Percentiles rank a stretch among this genome's conserved stretches.
phyloP scores from a whole-genome alignment of 2,329 filamentous ascomycete genomes.

The Epichloe scottii region DNA sequence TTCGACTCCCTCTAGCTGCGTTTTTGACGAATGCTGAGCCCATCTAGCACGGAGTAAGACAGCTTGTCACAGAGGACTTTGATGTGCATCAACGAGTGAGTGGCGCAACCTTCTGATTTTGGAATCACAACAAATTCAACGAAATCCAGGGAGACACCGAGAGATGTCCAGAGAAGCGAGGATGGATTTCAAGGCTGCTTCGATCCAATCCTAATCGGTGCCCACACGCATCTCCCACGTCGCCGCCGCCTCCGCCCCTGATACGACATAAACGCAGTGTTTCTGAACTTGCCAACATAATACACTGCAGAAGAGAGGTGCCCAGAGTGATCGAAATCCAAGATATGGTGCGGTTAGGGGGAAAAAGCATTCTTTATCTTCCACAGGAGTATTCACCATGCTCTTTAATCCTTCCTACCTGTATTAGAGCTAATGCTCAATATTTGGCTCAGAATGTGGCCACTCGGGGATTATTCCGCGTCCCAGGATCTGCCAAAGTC shows the following conservation, averaged over 20 bases:
- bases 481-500: constrained; percentile 44
- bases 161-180: constrained; percentile 17
- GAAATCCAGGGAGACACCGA: constrained; percentile 10
- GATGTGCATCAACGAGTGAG: constrained; percentile 20
- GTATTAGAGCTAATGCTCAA: constrained; percentile 53
- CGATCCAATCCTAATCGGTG: constrained; percentile 10
- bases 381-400: constrained; percentile 45
- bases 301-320: constrained; percentile 29
- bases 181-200: constrained; percentile 27
- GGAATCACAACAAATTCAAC: not conserved
- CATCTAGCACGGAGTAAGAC: constrained; percentile 39
- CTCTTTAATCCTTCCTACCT: constrained; percentile 48
- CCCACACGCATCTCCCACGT: constrained; percentile 3
- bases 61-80: constrained; percentile 25
- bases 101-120: not conserved
- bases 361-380: constrained; percentile 48
- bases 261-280: constrained; percentile 37
- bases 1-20: not conserved
- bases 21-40: not conserved
- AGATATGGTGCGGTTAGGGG: constrained; percentile 49
- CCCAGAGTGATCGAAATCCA: constrained; percentile 40
- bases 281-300: constrained; percentile 39
- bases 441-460: constrained; percentile 44
- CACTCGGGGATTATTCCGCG: constrained; percentile 49
- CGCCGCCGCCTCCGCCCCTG: constrained; percentile 6